Base-by-base conservation (phyloP, 2,329 filamentous ascomycete species). In the Diaporthe citri region DNA sequence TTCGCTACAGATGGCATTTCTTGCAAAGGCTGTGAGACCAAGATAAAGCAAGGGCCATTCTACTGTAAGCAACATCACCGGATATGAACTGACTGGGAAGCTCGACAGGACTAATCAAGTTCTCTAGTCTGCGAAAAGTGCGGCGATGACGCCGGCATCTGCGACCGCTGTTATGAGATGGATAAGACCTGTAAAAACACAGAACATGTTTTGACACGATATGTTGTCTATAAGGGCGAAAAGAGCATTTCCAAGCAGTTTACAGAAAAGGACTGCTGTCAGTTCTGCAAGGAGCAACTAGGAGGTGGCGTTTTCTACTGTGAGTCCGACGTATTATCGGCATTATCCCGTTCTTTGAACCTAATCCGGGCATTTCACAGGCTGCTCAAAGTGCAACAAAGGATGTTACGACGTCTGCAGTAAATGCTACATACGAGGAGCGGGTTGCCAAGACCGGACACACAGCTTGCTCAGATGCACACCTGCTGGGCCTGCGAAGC, bases 91-190 rank as follows among this genome's bases (percentile, higher is more conserved):
- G 28, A 13, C 17, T 41, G 43, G 8, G 8, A n/a, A 20, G n/a
- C 8, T 41, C 6, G 20, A 59, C 46, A 9, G 17, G n/a, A 22
- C 71, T 74, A 41, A 74, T 56, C n/a, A 28, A n/a, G 2, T 28
- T 41, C 10, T 20, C 10, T 28, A 76, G 74, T 64, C 64, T 76
- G 74, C n/a, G 59, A 55, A 46, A 48, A 73, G 22, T 74, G 72
- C 41, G 55, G 52, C n/a, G 71, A 76, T 10, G 43, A 76, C 10
- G 60, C 46, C 10, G 64, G 66, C 15, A 71, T 76, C 25, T 76
- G 74, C 31, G 74, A 76, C 43, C 74, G 71, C 5, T 76, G 74
- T 8, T 76, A 74, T 25, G 74, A 71, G 13, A 71, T 76, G 71
- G 74, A 76, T 20, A 71, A 41, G 31, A 57, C n/a, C 2, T 76